phyloP scores from a whole-genome alignment of 2,329 filamentous ascomycete species.

The Arthrobotrys pseudoclavata region DNA sequence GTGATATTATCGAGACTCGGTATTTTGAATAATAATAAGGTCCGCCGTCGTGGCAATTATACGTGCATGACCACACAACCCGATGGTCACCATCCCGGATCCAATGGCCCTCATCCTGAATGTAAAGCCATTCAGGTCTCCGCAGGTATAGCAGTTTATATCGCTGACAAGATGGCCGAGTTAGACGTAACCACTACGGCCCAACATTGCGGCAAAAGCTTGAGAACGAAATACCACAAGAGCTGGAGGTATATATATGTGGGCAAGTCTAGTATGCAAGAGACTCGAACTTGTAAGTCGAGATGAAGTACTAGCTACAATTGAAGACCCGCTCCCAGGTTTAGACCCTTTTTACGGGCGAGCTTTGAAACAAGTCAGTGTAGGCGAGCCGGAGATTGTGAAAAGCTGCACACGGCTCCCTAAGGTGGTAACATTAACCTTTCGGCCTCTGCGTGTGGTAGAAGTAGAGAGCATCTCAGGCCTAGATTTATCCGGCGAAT shows the following conservation, averaged over 20 bases:
- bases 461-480: slow-evolving; percentile 63
- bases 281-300: slow-evolving; percentile 58
- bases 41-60: too few relatives aligned
- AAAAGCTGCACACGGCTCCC: slow-evolving; percentile 62
- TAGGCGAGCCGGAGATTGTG: slow-evolving; percentile 52
- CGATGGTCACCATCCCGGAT: slow-evolving; percentile 58
- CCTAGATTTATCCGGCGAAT: slow-evolving; percentile 43
- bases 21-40: too few relatives aligned
- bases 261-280: slow-evolving; percentile 64
- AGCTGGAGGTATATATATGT: slow-evolving; percentile 63
- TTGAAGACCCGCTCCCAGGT: slow-evolving; percentile 62
- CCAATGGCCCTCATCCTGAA: too few relatives aligned
- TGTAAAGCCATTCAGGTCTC: too few relatives aligned
- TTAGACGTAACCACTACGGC: not conserved
- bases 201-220: slow-evolving; percentile 39
- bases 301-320: slow-evolving; percentile 51
- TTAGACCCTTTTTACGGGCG: slow-evolving; percentile 63
- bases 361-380: slow-evolving; percentile 61
- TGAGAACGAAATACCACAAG: slow-evolving; percentile 41
- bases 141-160: slow-evolving; percentile 61
- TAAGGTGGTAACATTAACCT: slow-evolving; percentile 62
- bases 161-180: slow-evolving; percentile 60
- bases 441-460: slow-evolving; percentile 62
- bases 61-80: slow-evolving; percentile 60
- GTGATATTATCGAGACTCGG: too few relatives aligned